Evolutionary conservation across 148 eudicot genomes (phyloP), one percentile per base, ranked within the genome.

Genomic region (Cornus controversa): DNA sequence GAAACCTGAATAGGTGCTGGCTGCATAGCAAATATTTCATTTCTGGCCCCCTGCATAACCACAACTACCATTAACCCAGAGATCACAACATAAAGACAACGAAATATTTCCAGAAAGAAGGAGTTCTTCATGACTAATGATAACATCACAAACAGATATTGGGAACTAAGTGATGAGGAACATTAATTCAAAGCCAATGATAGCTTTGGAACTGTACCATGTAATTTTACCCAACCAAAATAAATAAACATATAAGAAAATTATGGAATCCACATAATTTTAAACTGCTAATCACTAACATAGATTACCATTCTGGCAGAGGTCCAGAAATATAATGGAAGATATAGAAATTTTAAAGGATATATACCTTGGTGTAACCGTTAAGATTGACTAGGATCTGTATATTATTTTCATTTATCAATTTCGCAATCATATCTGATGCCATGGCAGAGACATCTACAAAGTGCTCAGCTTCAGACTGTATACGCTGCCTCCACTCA

Each of bases 1-100:
- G 94, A 89, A 66, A 92, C 97, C 82, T 92, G 97, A 73, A 92
- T 80, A 1, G 97, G 97, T 75, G 97, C 97, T 83, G 97, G 97
- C 81, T 92, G 90, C 97, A 92, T 84, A 36, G 97, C 93, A 86
- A 92, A 92, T 81, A 92, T 90, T 81, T 92, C 97, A 85, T 90
- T 92, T 79, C 94, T 83, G 18, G 94, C 97, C 67, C 97, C 97
- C 97, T 92, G 86, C 76, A 79, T 50, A 64, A 73, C 37, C 2
- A 58, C 7, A 1, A 50, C 16, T 11, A 20, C 57, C 16, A 50
- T 16, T 50, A 50, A 50, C 20, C 13, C 57, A 50, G 57, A 50
- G 16, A 50, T 50, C 57, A 50, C 15, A 50, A 3, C 57, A 50
- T 50, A 50, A 50, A 50, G 45, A 8, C 6, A 7, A 40, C 45